These are phyloP conservation scores for Leccinum truebloodii DNA, from an alignment of 768 basidiomycete species.

Conservation along the genomic window DNA sequence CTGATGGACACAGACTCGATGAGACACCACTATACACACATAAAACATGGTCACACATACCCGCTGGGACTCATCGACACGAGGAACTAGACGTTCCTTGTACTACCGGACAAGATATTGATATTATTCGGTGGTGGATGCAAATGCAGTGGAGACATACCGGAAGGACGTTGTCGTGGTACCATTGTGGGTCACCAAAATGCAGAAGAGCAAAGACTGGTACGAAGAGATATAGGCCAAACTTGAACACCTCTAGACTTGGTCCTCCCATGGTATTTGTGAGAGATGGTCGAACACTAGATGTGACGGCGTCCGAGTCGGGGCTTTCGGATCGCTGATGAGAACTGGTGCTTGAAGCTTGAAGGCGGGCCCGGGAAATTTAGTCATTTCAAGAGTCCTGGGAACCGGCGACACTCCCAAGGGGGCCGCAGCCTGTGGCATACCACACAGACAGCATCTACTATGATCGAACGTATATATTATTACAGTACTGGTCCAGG, in stretches of 20 bases:
- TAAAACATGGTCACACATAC: constrained; percentile 33
- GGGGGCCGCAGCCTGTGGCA: no score
- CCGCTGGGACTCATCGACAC: constrained; percentile 53
- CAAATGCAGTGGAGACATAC: constrained; percentile 40
- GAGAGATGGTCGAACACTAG: not conserved
- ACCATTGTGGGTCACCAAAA: constrained; percentile 90
- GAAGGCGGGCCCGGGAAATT: no score
- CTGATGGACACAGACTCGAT: constrained; percentile 34
- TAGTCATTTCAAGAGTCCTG: no score
- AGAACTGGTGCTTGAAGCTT: no score
- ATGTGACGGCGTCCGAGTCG: no score
- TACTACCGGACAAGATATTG: constrained; percentile 47
- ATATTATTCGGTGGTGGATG: not conserved
- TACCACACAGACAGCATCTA: no score
- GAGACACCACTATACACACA: constrained; percentile 5
- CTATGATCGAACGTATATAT: no score
- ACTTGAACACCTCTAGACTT: not conserved
- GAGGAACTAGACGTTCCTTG: constrained; percentile 69
- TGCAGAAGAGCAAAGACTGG: constrained; percentile 79
- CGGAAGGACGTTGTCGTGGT: constrained; percentile 70
- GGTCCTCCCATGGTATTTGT: not conserved
- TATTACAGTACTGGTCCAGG: no score
- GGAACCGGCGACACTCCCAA: no score
- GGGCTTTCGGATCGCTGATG: no score
- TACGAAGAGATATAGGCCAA: constrained; percentile 72